phyloP scores from a whole-genome alignment of 2,329 filamentous ascomycete species.

The Hypoxylon sp. region DNA sequence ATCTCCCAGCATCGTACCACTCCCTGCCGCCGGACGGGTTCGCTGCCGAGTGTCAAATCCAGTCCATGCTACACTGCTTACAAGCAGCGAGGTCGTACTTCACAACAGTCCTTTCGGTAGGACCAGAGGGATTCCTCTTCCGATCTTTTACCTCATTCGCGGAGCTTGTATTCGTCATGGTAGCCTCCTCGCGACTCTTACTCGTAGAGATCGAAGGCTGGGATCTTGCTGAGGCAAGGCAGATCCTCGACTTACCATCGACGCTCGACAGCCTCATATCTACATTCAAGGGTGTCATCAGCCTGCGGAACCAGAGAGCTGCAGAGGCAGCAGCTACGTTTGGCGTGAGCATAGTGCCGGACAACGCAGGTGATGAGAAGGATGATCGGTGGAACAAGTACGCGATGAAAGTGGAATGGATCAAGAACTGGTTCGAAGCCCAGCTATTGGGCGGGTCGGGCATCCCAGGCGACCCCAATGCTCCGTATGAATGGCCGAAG shows the following conservation, averaged over 20 bases:
- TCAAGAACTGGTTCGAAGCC: slow-evolving; percentile 46
- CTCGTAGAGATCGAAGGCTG: slow-evolving; percentile 42
- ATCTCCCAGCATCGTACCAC: slow-evolving; percentile 50
- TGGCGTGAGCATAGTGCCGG: slow-evolving; percentile 27
- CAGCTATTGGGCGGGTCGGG: slow-evolving; percentile 21
- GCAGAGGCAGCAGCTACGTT: slow-evolving; percentile 29
- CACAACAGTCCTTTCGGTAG: slow-evolving; percentile 42
- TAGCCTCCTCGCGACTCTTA: slow-evolving; percentile 42
- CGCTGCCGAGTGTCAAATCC: slow-evolving; percentile 30
- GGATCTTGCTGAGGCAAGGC: slow-evolving; percentile 38
- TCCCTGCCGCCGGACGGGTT: slow-evolving; percentile 34
- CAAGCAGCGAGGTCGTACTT: slow-evolving; percentile 48
- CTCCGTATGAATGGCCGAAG: slow-evolving; percentile 11
- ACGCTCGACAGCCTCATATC: slow-evolving; percentile 33
- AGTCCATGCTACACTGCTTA: slow-evolving; percentile 49
- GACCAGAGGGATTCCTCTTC: slow-evolving; percentile 39
- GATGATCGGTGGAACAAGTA: slow-evolving; percentile 33
- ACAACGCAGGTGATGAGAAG: slow-evolving; percentile 32
- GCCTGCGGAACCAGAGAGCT: slow-evolving; percentile 29
- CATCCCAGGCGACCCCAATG: slow-evolving; percentile 2
- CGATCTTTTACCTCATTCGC: slow-evolving; percentile 38
- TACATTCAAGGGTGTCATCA: slow-evolving; percentile 10
- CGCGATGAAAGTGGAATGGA: slow-evolving; percentile 37
- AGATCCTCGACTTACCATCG: slow-evolving; percentile 36
- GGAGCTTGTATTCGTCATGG: slow-evolving; percentile 42